Conservation (phyloP, 2,329 filamentous ascomycete genomes). For the Calonectria montana region DNA sequence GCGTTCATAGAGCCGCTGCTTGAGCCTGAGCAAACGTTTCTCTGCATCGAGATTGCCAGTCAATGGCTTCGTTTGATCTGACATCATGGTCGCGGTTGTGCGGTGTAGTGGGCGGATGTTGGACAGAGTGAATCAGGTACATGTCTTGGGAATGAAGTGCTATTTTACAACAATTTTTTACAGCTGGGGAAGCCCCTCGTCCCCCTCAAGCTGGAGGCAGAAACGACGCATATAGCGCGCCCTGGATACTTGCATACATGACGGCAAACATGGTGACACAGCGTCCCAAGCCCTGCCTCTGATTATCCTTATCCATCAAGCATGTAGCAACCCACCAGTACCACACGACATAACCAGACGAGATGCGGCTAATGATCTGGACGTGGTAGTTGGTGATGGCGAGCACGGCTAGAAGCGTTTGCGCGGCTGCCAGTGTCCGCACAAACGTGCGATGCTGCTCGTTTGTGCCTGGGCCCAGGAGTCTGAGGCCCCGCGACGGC, state of each 20-base stretch:
- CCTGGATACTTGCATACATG: conserved; percentile 87
- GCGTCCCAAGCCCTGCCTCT: conserved; percentile 46
- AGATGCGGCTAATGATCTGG: conserved; percentile 91
- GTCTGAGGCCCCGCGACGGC: conserved; percentile 27
- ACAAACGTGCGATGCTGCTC: conserved; percentile 49
- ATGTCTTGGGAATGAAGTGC: not conserved
- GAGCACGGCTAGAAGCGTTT: conserved; percentile 76
- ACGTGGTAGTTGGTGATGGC: conserved; percentile 88
- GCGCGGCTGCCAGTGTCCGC: conserved; percentile 74
- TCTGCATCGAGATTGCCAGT: not conserved
- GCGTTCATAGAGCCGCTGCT: not conserved
- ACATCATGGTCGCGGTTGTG: not conserved
- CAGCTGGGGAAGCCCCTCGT: not conserved
- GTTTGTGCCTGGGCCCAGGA: conserved; percentile 11
- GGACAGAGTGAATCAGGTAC: not conserved
- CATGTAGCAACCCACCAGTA: conserved; percentile 80
- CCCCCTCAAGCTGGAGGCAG: conserved; percentile 80
- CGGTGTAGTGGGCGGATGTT: not conserved
- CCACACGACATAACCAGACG: conserved; percentile 90
- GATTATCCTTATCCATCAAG: conserved; percentile 49
- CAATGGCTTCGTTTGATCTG: not conserved
- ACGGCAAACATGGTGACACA: conserved; percentile 75
- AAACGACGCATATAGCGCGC: conserved; percentile 86
- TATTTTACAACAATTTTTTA: not conserved
- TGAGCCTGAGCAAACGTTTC: not conserved